Conservation (phyloP, 345 rosid species). For the Gossypium australe region DNA sequence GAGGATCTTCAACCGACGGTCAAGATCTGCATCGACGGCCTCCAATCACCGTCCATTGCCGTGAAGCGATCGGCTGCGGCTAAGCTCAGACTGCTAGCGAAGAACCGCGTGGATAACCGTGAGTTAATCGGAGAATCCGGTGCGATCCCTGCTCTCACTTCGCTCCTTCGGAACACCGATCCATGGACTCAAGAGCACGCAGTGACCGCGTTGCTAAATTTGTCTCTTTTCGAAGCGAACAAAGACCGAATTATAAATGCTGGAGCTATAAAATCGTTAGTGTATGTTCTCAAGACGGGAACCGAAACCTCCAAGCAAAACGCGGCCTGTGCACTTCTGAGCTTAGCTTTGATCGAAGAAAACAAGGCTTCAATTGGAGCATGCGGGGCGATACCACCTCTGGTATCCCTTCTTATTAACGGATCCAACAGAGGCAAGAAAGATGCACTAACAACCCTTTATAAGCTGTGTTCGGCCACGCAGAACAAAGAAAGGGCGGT, state of each 20-base stretch:
- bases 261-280: constrained; percentile 81
- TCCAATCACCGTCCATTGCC: constrained; percentile 62
- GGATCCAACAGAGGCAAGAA: constrained; percentile 88
- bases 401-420: constrained; percentile 69
- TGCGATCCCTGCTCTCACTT: constrained; percentile 73
- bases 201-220: constrained; percentile 80
- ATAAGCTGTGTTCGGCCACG: constrained; percentile 72
- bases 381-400: constrained; percentile 89
- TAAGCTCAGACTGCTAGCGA: constrained; percentile 77
- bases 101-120: constrained; percentile 80
- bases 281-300: constrained; percentile 84
- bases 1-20: constrained; percentile 97
- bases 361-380: constrained; percentile 83
- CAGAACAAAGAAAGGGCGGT: constrained; percentile 93
- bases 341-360: constrained; percentile 78
- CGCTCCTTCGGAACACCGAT: constrained; percentile 77
- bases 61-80: constrained; percentile 92
- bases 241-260: constrained; percentile 49
- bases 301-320: constrained; percentile 95
- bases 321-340: constrained; percentile 85
- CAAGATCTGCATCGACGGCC: constrained; percentile 81
- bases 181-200: constrained; percentile 96
- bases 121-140: constrained; percentile 91
- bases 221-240: constrained; percentile 74
- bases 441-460: constrained; percentile 83